Conservation (phyloP, 441 rosid species). For the Geranium incanum region DNA sequence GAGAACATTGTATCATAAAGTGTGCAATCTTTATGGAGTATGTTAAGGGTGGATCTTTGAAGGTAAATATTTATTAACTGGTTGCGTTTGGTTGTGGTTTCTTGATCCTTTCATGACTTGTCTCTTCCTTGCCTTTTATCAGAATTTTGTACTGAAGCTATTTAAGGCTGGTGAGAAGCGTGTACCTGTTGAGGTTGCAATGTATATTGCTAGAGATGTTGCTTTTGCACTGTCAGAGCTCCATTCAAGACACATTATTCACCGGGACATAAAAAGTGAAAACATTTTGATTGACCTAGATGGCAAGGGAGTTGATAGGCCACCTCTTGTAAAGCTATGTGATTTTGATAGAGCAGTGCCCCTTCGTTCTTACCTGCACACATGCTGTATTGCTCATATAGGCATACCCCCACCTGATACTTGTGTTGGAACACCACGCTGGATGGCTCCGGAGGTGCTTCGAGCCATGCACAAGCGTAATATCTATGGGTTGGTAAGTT, state of each 20-base stretch:
- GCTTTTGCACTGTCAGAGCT: constrained; percentile 73
- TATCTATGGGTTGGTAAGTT: constrained; percentile 67
- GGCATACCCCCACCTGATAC: constrained; percentile 70
- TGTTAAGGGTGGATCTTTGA: constrained; percentile 74
- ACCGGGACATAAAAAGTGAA: constrained; percentile 95
- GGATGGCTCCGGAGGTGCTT: constrained; percentile 99
- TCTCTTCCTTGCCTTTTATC: constrained; percentile 22
- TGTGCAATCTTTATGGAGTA: constrained; percentile 77
- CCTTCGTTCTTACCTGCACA: constrained; percentile 63
- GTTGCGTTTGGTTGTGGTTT: constrained; percentile 4
- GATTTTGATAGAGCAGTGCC: constrained; percentile 98
- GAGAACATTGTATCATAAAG: constrained; percentile 42
- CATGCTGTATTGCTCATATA: constrained; percentile 70
- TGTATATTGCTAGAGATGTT: constrained; percentile 64
- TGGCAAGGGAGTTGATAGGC: constrained; percentile 41
- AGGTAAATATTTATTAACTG: constrained; percentile 36
- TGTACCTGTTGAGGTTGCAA: constrained; percentile 53
- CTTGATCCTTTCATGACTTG: neutral
- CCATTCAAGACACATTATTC: constrained; percentile 80
- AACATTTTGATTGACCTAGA: constrained; percentile 79
- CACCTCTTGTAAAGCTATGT: constrained; percentile 77
- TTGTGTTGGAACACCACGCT: constrained; percentile 96
- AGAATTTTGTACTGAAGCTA: constrained; percentile 65
- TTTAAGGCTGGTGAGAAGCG: constrained; percentile 57
- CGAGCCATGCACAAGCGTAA: constrained; percentile 56